These are phyloP conservation scores for Ceraceosorus bombacis DNA, from an alignment of 1,284 basidiomycete species.

Conservation along the genomic window DNA sequence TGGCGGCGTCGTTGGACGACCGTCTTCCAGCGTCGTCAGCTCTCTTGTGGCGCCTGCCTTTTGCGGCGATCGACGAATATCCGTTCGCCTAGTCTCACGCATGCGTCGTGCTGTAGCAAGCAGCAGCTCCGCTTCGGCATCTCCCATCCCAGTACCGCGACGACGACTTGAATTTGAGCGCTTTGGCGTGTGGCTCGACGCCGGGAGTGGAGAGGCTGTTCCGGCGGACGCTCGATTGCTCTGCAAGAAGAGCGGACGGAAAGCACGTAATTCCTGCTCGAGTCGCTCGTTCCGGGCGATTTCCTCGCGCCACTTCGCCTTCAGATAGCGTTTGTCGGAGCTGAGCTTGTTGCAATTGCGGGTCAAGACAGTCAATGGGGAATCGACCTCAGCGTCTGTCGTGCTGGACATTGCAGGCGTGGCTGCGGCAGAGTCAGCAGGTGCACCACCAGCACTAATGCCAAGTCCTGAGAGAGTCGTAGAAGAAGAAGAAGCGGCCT, in stretches of 20 bases:
- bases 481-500: conserved; percentile 1
- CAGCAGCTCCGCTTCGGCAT: conserved; percentile 51
- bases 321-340: conserved; percentile 44
- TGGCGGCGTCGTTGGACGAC: conserved; percentile 13
- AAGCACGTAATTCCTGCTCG: conserved; percentile 37
- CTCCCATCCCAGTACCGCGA: conserved; percentile 46
- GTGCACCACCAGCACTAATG: conserved; percentile 1
- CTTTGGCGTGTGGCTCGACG: conserved; percentile 21
- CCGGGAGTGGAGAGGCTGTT: neutral
- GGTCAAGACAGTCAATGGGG: conserved; percentile 26
- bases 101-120: conserved; percentile 48
- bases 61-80: conserved; percentile 2
- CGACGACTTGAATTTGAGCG: conserved; percentile 6
- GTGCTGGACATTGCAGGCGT: conserved; percentile 19
- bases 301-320: conserved; percentile 37
- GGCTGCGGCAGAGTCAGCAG: conserved; percentile 12
- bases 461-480: neutral
- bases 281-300: conserved; percentile 43
- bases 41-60: conserved; percentile 10
- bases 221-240: neutral
- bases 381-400: conserved; percentile 10
- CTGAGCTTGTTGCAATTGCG: conserved; percentile 43
- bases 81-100: conserved; percentile 18
- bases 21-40: neutral
- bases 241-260: conserved; percentile 40